Evolutionary conservation across 1,284 basidiomycete genomes (phyloP).

Genomic region (Tilletia walkeri): DNA sequence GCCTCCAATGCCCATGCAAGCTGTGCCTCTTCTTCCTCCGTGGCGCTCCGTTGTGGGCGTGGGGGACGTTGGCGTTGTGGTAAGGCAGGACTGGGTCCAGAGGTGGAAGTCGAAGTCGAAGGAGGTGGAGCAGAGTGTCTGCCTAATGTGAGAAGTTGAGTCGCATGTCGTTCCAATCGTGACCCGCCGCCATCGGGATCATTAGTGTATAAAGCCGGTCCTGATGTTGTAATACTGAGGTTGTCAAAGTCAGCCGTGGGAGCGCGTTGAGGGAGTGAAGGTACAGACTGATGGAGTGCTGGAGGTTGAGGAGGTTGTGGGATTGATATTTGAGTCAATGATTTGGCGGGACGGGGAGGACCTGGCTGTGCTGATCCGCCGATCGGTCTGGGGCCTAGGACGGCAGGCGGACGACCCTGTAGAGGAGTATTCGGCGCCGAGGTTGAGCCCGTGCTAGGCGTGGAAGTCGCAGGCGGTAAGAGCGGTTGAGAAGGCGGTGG

Average conservation of each 20-base stretch:
- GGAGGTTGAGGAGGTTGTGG: not conserved
- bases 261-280: not conserved
- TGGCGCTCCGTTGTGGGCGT: slow-evolving; percentile 2
- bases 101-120: no score
- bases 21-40: slow-evolving; percentile 4
- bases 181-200: slow-evolving; percentile 3
- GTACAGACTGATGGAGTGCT: not conserved
- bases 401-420: not conserved
- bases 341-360: slow-evolving; percentile 1
- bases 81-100: no score
- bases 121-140: not conserved
- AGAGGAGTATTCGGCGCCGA: slow-evolving; percentile 1
- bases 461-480: not conserved
- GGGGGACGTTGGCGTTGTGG: not conserved
- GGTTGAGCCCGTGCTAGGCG: not conserved
- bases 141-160: not conserved
- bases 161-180: not conserved
- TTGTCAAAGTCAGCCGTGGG: not conserved
- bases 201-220: not conserved
- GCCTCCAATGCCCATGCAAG: not conserved
- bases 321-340: not conserved
- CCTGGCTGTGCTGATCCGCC: not conserved
- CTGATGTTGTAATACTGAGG: not conserved
- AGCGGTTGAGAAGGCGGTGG: not conserved
- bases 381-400: not conserved